Evolutionary conservation across 768 basidiomycete species (phyloP), one percentile per base, ranked within the genome.

Genomic region (Chalciporus sphaerocephalus): DNA sequence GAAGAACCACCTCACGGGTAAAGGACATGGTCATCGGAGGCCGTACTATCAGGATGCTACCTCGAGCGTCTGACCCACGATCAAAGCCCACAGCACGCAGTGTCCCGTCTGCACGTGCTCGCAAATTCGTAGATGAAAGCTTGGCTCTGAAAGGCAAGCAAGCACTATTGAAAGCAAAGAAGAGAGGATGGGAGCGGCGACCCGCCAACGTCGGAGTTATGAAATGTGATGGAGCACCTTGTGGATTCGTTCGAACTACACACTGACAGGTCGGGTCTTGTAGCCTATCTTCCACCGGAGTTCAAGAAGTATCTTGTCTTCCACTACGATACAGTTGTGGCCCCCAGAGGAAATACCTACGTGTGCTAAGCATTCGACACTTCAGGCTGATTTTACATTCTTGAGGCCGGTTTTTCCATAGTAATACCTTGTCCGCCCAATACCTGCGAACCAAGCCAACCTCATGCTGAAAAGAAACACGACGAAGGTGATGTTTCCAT

Each of bases 401-500:
- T 51, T 63, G 32, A 3, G 6, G 9, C 21, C 18, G 32, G 16
- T 28, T 23, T 58, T 54, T 22, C 69, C 65, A 36, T 66, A 71
- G 50, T 73, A 71, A 49, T 75, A 75, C 21, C 66, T 61, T 47
- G 68, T 69, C 44, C 79, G 69, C 27, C 73, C 72, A 18, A 81
- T 62, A 13, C 77, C 79, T 30, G 68, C 46, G 54, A 80, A 79
- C 81, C 81, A 82, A 12, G 78, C 71, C 24, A 75, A 50, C 52
- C 86, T 75, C 52, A 73, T 72, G 32, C 69, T 38, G 42, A 83
- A 72, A 28, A 90, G 69, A 20, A 81, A 64, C 23, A 81, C 41
- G 18, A 78, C 75, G 46, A 80, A 68, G 3, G 85, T 80, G 57
- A 88, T 81, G 56, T 89, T 91, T 25, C 87, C 87, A 53, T 89